These are phyloP conservation scores for Phylloporus sp. DNA, from an alignment of 768 basidiomycete genomes.

Conservation along the genomic window DNA sequence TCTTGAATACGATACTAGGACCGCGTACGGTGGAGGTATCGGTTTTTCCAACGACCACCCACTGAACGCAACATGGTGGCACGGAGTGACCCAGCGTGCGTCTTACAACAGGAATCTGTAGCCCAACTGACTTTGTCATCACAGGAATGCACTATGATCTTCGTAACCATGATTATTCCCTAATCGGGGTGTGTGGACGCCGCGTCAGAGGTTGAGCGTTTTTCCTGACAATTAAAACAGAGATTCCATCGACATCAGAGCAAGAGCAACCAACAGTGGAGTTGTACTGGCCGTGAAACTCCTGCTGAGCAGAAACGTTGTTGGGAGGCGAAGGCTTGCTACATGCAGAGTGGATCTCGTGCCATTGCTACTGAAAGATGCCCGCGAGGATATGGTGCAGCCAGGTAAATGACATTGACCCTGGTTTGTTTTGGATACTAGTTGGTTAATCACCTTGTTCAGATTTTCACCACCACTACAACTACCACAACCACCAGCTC, in stretches of 20 bases:
- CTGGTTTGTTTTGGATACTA: too few species aligned
- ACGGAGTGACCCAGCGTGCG: slow-evolving; percentile 68
- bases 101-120: slow-evolving; percentile 4
- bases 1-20: slow-evolving; percentile 66
- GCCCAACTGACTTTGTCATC: background rate
- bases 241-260: slow-evolving; percentile 69
- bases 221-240: slow-evolving; percentile 30
- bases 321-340: slow-evolving; percentile 65
- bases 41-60: slow-evolving; percentile 67
- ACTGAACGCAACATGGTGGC: slow-evolving; percentile 82
- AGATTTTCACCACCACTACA: too few species aligned
- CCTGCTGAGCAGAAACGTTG: too few species aligned
- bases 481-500: too few species aligned
- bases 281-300: too few species aligned
- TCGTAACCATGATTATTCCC: too few species aligned
- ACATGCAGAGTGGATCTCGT: slow-evolving; percentile 71
- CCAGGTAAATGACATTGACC: slow-evolving; percentile 34
- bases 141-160: slow-evolving; percentile 57
- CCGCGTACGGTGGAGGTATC: slow-evolving; percentile 56
- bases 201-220: background rate
- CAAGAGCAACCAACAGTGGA: slow-evolving; percentile 60
- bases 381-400: slow-evolving; percentile 58
- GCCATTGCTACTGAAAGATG: slow-evolving; percentile 60
- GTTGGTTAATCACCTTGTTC: too few species aligned
- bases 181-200: slow-evolving; percentile 49